Base-by-base conservation (phyloP, 176 grass and related monocot genomes). In the Oryza glaberrima region DNA sequence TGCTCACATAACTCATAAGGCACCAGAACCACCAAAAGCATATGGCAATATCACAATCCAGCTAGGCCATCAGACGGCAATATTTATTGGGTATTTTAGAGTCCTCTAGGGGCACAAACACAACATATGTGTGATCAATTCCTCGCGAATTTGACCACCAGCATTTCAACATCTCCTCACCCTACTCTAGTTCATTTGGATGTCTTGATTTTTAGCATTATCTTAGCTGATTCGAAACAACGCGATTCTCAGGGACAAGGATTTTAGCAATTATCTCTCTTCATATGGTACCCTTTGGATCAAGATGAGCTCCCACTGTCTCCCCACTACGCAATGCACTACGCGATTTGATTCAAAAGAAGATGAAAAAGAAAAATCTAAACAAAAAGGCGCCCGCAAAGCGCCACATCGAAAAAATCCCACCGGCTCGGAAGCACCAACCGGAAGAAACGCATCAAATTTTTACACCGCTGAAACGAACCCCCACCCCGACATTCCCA, bases 1-100 rank as follows among this genome's bases (percentile, higher is more conserved):
- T 40, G 34, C 4, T 67, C 35, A 9, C 48, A 20, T 69, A 28
- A 23, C 64, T 66, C 63, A 48, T 36, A 3, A 38, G 4, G 23
- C 51, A 26, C 68, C 4, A 64, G 22, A 65, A 65, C 3, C 32
- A 70, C 10, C 9, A 41, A 60, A 61, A 40, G 36, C 34, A 66
- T 26, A 30, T 0, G 22, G n/a, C 19, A 44, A 10, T 11, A 9
- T 13, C 17, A 36, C 2, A 80, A 1, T 26, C 6, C 35, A n/a
- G 75, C 20, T 56, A 67, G 67, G 48, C 23, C 11, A 26, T 19
- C 30, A 66, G 67, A 72, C 38, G 4, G 14, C 14, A 36, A 35
- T 48, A 61, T 80, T 70, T 77, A 11, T 11, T 48, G 51, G 82
- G 26, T 14, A 65, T 7, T 26, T 49, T 81, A 40, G 32, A 34